Conservation (phyloP, 257 asterid species). For the Solanum raphanifolium region DNA sequence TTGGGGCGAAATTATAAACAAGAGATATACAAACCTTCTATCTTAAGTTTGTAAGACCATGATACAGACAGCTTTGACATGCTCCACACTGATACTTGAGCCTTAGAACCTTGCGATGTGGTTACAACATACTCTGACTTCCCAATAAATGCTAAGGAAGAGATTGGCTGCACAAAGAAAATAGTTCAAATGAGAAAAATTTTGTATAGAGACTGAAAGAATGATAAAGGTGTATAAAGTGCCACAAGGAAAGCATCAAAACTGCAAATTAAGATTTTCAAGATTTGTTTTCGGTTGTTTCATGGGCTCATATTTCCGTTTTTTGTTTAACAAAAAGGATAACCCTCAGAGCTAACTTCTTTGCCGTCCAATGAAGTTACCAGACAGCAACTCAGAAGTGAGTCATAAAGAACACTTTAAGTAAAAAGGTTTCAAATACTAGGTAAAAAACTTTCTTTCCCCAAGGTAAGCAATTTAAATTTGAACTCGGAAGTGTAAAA, state of each 20-base stretch:
- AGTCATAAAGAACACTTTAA: background rate
- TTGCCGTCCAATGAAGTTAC: background rate
- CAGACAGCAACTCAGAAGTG: background rate
- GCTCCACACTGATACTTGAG: conserved; percentile 62
- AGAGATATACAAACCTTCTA: conserved; percentile 42
- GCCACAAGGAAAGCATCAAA: background rate
- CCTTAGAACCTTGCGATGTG: conserved; percentile 54
- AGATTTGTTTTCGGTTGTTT: background rate
- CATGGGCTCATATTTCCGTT: background rate
- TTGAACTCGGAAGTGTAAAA: background rate
- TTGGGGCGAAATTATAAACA: background rate
- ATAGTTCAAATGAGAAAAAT: conserved; percentile 2
- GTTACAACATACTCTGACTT: conserved; percentile 73
- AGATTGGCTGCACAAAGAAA: conserved; percentile 42
- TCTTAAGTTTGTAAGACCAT: conserved; percentile 81
- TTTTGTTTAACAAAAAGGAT: background rate
- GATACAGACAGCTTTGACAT: conserved; percentile 48
- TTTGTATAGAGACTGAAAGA: background rate
- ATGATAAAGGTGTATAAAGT: background rate
- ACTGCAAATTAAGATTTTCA: background rate
- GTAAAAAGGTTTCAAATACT: background rate
- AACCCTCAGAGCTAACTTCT: background rate
- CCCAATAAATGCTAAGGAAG: conserved; percentile 65
- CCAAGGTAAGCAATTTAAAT: background rate
- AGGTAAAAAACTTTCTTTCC: background rate